Percentiles rank a stretch among this genome's conserved stretches.
Conservation (phyloP, 2,329 filamentous ascomycete genomes). For the Fusarium caatingaense region DNA sequence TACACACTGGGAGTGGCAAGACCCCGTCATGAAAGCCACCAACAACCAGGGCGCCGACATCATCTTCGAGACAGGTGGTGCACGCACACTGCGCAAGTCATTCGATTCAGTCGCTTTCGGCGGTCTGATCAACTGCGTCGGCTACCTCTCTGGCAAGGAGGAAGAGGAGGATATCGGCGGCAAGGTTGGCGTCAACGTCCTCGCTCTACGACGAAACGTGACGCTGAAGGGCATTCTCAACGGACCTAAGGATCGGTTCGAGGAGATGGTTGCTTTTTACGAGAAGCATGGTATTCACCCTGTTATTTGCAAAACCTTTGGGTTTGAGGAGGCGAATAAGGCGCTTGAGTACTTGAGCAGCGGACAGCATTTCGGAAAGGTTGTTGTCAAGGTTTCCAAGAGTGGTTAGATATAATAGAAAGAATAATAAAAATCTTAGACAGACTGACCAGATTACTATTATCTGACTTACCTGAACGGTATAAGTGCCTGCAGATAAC, state of each 20-base stretch:
- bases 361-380: constrained; percentile 68
- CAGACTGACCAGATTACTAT: not conserved
- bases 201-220: constrained; percentile 59
- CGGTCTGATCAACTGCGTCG: constrained; percentile 64
- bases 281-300: constrained; percentile 58
- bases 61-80: constrained; percentile 67
- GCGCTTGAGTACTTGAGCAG: constrained; percentile 65
- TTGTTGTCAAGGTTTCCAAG: constrained; percentile 59
- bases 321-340: constrained; percentile 58
- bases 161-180: constrained; percentile 57
- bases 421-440: not conserved
- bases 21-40: constrained; percentile 60
- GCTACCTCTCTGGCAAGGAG: constrained; percentile 63
- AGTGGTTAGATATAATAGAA: constrained; percentile 5
- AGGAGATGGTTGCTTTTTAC: constrained; percentile 65
- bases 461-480: not conserved
- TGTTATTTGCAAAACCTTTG: constrained; percentile 61
- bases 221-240: constrained; percentile 69
- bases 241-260: constrained; percentile 65
- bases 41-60: constrained; percentile 61
- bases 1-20: constrained; percentile 63
- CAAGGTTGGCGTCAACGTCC: constrained; percentile 68
- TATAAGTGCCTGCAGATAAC: not conserved
- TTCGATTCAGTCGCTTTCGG: constrained; percentile 66
- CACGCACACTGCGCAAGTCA: constrained; percentile 62